These are phyloP conservation scores for Cystofilobasidium ferigula DNA, from an alignment of 768 basidiomycete species.

Conservation along the genomic window DNA sequence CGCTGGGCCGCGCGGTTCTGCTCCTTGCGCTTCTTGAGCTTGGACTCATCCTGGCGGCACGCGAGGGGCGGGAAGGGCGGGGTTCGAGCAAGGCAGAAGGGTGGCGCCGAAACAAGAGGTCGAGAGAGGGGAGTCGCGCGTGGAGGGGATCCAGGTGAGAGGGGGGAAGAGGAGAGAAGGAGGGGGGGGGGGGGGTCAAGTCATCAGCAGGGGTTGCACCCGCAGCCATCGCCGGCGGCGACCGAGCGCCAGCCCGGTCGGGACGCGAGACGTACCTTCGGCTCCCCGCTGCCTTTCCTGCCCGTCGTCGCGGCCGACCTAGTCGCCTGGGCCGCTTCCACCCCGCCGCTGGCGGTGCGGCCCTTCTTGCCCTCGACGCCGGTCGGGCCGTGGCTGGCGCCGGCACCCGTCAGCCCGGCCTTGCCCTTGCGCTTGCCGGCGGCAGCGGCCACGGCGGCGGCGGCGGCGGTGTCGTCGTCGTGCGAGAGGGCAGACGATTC, in stretches of 20 bases:
- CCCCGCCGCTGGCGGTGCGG: not conserved
- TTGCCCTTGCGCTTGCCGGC: constrained; percentile 15
- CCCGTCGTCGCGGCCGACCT: not conserved
- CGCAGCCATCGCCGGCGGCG: too few relatives aligned
- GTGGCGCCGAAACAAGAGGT: too few relatives aligned
- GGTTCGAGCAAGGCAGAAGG: not conserved
- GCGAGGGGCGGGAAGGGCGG: too few relatives aligned
- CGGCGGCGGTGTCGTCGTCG: too few relatives aligned
- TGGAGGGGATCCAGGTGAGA: too few relatives aligned
- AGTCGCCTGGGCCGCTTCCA: not conserved
- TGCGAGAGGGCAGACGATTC: not conserved
- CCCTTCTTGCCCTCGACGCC: constrained; percentile 22
- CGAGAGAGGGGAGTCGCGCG: too few relatives aligned
- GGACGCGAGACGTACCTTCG: not conserved
- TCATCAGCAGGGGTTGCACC: too few relatives aligned
- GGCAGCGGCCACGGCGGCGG: not conserved
- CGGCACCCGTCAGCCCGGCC: not conserved
- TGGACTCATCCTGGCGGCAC: constrained; percentile 54
- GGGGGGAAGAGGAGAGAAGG: not conserved
- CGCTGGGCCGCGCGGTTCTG: constrained; percentile 92
- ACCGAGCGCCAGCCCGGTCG: too few relatives aligned
- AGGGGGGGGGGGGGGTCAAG: not conserved
- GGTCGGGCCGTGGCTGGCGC: not conserved
- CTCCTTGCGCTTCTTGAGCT: constrained; percentile 80
- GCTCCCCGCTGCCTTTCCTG: not conserved